phyloP scores from a whole-genome alignment of 768 basidiomycete species.

The Mycena rebaudengoi region DNA sequence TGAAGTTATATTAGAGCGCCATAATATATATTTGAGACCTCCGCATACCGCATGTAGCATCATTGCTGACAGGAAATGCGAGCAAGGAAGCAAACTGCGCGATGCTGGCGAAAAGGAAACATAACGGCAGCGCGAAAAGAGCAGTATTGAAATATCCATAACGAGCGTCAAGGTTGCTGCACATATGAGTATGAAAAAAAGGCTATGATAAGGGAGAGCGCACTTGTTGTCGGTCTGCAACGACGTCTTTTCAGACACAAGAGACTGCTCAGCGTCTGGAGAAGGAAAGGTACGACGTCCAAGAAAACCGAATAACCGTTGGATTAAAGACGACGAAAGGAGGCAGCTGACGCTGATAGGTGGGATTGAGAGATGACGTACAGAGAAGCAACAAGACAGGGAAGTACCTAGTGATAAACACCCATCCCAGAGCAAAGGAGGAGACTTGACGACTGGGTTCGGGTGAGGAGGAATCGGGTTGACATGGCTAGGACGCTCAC shows the following conservation, averaged over 20 bases:
- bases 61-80: slow-evolving; percentile 30
- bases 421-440: slow-evolving; percentile 53
- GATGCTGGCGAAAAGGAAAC: slow-evolving; percentile 40
- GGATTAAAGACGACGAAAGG: slow-evolving; percentile 24
- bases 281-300: slow-evolving; percentile 7
- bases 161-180: slow-evolving; percentile 15
- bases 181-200: not conserved
- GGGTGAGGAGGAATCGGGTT: not conserved
- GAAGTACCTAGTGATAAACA: slow-evolving; percentile 44
- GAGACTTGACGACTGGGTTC: slow-evolving; percentile 44
- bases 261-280: slow-evolving; percentile 16
- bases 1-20: slow-evolving; percentile 17
- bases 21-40: not conserved
- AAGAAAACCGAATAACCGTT: slow-evolving; percentile 23
- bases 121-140: slow-evolving; percentile 35
- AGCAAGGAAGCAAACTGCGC: slow-evolving; percentile 41
- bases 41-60: slow-evolving; percentile 29
- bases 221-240: slow-evolving; percentile 18
- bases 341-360: slow-evolving; percentile 25
- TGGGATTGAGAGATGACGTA: slow-evolving; percentile 1
- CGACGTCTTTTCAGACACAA: slow-evolving; percentile 19
- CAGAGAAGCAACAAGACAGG: not conserved
- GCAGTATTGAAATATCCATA: slow-evolving; percentile 26
- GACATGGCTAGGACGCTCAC: slow-evolving; percentile 30
- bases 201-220: not conserved